A percentile compares a stretch with the other conserved stretches of the same genome.
Conservation (phyloP, 1,284 basidiomycete genomes). For the Hortiboletus rubellus region DNA sequence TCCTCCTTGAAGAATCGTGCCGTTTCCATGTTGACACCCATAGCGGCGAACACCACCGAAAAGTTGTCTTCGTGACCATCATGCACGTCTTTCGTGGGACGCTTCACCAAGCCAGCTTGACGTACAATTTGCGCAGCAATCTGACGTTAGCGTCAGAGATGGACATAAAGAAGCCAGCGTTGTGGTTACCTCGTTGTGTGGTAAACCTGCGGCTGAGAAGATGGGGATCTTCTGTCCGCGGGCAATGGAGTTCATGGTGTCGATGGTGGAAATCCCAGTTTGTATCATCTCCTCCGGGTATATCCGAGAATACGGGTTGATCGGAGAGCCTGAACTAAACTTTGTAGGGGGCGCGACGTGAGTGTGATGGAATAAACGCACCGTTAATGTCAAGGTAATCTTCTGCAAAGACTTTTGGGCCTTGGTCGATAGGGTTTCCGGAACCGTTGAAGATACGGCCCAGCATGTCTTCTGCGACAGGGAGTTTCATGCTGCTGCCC, state of each 20-base stretch:
- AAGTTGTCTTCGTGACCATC: constrained; percentile 99
- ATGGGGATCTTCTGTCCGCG: constrained; percentile 99
- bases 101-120: constrained; percentile 96
- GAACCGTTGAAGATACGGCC: constrained; percentile 99
- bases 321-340: constrained; percentile 79
- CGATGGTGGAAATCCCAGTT: constrained; percentile 99
- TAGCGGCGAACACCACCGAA: constrained; percentile 98
- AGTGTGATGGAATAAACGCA: constrained; percentile 38
- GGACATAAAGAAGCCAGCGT: constrained; percentile 20
- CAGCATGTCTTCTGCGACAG: constrained; percentile 99
- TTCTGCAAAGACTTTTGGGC: constrained; percentile 98
- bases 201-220: constrained; percentile 98
- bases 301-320: constrained; percentile 99
- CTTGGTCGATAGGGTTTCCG: constrained; percentile 97
- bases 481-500: constrained; percentile 97
- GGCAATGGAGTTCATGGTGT: constrained; percentile 99
- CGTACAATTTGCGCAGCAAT: constrained; percentile 99
- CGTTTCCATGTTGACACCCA: constrained; percentile 99
- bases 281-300: constrained; percentile 99
- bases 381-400: constrained; percentile 99
- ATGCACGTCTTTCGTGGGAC: constrained; percentile 94
- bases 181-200: constrained; percentile 89
- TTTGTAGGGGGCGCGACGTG: constrained; percentile 19
- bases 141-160: constrained; percentile 43
- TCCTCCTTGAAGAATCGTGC: constrained; percentile 99